phyloP scores from a whole-genome alignment of 23 red algal species.

The Gracilariopsis chorda region DNA sequence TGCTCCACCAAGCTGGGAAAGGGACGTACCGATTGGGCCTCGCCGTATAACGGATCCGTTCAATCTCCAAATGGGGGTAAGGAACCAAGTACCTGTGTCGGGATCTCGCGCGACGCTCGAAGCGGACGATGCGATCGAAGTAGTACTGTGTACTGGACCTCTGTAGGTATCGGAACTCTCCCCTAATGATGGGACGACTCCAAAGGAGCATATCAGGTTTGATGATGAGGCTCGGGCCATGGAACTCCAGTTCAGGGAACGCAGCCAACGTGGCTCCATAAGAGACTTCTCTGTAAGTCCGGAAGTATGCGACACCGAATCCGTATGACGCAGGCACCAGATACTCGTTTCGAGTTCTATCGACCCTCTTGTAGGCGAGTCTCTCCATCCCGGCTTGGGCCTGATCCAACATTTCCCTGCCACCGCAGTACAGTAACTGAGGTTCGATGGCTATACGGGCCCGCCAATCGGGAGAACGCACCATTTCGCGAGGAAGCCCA shows the following conservation, averaged over 20 bases:
- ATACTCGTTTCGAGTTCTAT: not conserved
- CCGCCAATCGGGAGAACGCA: not conserved
- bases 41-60: no score
- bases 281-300: not conserved
- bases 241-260: no score
- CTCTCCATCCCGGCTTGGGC: not conserved
- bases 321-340: not conserved
- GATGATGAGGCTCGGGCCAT: no score
- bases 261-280: no score
- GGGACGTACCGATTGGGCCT: no score
- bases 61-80: no score
- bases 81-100: not conserved
- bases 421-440: not conserved
- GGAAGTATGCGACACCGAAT: not conserved
- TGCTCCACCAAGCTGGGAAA: no score
- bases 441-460: not conserved
- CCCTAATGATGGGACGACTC: not conserved
- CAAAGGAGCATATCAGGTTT: no score
- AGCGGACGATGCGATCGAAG: not conserved
- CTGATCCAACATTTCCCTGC: not conserved
- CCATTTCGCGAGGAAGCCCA: not conserved
- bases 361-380: not conserved
- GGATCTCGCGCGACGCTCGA: not conserved
- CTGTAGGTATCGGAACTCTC: not conserved
- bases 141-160: not conserved